These are phyloP conservation scores for Wickerhamomyces ciferrii DNA, from an alignment of 805 yeast species.

Conservation along the genomic window DNA sequence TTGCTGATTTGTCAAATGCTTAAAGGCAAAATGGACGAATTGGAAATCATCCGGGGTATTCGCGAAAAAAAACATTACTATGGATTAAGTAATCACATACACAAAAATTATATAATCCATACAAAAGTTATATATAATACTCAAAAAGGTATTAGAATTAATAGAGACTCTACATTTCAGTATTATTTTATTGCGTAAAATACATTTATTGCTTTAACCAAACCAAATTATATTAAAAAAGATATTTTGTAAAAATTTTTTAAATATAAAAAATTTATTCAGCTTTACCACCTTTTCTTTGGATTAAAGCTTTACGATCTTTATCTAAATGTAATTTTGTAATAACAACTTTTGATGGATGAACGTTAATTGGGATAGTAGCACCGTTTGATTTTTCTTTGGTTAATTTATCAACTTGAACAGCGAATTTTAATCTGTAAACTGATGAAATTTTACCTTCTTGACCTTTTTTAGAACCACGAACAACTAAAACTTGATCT, in stretches of 20 bases:
- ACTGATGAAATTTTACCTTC: constrained; percentile 98
- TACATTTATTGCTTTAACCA: background rate
- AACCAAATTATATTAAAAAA: background rate
- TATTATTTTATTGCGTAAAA: background rate
- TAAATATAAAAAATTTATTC: constrained; percentile 50
- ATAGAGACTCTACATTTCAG: too few species aligned
- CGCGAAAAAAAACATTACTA: too few species aligned
- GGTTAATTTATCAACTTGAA: constrained; percentile 95
- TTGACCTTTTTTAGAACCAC: constrained; percentile 99
- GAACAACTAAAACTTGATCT: constrained; percentile 91
- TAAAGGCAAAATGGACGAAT: background rate
- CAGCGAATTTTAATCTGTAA: constrained; percentile 96
- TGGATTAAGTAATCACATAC: too few species aligned
- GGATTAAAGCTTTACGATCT: constrained; percentile 97
- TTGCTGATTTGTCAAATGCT: too few species aligned
- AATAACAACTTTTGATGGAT: constrained; percentile 98
- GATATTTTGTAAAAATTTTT: background rate
- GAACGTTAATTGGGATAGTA: constrained; percentile 93
- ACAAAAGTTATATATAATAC: too few species aligned
- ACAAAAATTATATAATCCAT: too few species aligned
- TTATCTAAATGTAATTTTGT: constrained; percentile 97
- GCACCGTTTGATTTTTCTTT: constrained; percentile 98
- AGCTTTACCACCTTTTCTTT: constrained; percentile 96
- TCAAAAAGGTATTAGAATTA: too few species aligned
- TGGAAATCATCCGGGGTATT: background rate